These are phyloP conservation scores for Penicillium diatomitis DNA, from an alignment of 495 filamentous ascomycete genomes.

Conservation along the genomic window DNA sequence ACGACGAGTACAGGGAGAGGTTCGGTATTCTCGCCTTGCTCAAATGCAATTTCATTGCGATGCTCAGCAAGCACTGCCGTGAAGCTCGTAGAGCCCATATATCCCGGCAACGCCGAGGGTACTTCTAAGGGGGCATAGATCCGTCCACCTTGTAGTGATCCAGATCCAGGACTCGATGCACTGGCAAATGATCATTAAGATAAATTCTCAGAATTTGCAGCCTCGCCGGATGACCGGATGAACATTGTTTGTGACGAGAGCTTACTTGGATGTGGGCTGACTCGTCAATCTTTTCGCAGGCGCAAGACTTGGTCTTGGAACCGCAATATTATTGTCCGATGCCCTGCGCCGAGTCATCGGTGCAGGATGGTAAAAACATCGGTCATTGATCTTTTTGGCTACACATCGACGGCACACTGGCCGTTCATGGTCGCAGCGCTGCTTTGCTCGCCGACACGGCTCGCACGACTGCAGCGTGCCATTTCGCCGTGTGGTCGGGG, in stretches of 20 bases:
- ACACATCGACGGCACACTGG: conserved; percentile 30
- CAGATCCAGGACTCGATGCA: conserved; percentile 22
- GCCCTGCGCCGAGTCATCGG: conserved; percentile 31
- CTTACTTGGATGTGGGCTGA: conserved; percentile 23
- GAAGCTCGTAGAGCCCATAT: conserved; percentile 43
- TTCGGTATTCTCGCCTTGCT: conserved; percentile 25
- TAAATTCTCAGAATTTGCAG: too few relatives aligned
- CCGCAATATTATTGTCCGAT: conserved; percentile 2
- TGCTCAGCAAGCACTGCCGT: conserved; percentile 38
- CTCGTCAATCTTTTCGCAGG: conserved; percentile 10
- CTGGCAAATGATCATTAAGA: neutral
- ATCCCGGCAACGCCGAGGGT: conserved; percentile 27
- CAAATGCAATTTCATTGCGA: conserved; percentile 26
- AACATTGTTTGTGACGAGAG: neutral
- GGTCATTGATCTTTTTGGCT: conserved; percentile 21
- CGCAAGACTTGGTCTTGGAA: conserved; percentile 2
- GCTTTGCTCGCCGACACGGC: conserved; percentile 44
- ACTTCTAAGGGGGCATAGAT: conserved; percentile 18
- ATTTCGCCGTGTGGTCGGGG: conserved; percentile 33
- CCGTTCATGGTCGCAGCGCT: conserved; percentile 39
- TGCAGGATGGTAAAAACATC: conserved; percentile 37
- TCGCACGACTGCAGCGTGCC: conserved; percentile 43
- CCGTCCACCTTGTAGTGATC: conserved; percentile 15
- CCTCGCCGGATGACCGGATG: neutral
- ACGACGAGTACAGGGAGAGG: conserved; percentile 18